Conservation (phyloP, 1,139 yeast genomes). For the Saccharomyces hybrid region DNA sequence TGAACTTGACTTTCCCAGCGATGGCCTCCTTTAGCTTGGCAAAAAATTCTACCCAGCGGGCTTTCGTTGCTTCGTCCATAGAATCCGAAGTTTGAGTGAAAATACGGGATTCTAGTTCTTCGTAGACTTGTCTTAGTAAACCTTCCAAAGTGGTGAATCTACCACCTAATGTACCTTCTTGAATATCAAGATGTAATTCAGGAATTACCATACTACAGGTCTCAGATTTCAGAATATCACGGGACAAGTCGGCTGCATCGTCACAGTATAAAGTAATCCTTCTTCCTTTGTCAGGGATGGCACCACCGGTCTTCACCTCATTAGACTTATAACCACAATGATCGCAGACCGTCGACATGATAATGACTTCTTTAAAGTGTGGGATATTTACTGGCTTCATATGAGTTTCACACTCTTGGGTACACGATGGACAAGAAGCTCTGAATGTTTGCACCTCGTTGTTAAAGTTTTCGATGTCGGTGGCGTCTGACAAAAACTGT, state of each 20-base stretch:
- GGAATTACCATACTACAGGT: constrained; percentile 84
- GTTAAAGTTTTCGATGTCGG: constrained; percentile 76
- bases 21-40: constrained; percentile 71
- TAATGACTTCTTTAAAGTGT: constrained; percentile 93
- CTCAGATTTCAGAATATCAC: constrained; percentile 93
- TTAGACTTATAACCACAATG: constrained; percentile 94
- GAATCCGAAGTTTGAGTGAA: constrained; percentile 85
- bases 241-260: constrained; percentile 87
- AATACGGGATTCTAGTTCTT: constrained; percentile 80
- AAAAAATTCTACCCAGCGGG: constrained; percentile 77
- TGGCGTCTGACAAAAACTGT: constrained; percentile 50
- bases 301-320: constrained; percentile 98
- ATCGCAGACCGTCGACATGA: constrained; percentile 93
- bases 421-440: constrained; percentile 89
- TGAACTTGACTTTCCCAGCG: constrained; percentile 76
- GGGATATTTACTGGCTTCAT: constrained; percentile 97
- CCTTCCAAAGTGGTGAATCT: constrained; percentile 97
- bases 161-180: constrained; percentile 97
- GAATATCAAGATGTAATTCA: constrained; percentile 81
- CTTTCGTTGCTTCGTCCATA: constrained; percentile 70
- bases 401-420: constrained; percentile 71
- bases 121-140: constrained; percentile 76
- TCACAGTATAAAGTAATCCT: constrained; percentile 67
- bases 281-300: constrained; percentile 80
- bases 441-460: constrained; percentile 90